Conservation (phyloP, 805 yeast genomes). For the Ogataea nitratoaversa region DNA sequence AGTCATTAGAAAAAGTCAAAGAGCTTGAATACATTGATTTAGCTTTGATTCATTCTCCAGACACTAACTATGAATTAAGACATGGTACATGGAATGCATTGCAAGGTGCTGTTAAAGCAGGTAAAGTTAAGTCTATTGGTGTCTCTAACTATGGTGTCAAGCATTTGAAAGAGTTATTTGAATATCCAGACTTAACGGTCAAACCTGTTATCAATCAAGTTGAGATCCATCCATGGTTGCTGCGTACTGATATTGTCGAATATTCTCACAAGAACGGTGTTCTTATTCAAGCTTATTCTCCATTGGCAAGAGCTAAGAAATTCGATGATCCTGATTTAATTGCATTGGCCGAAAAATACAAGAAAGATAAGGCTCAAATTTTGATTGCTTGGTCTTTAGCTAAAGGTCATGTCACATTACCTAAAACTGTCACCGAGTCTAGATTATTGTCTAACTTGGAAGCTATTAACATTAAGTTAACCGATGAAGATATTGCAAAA, state of each 20-base stretch:
- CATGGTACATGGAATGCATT: slow-evolving; percentile 51
- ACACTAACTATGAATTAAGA: slow-evolving; percentile 37
- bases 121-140: slow-evolving; percentile 51
- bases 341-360: slow-evolving; percentile 44
- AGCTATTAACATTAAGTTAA: slow-evolving; percentile 38
- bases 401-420: slow-evolving; percentile 50
- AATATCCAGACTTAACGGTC: slow-evolving; percentile 39
- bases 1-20: slow-evolving; percentile 39
- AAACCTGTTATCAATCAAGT: slow-evolving; percentile 48
- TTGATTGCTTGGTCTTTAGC: slow-evolving; percentile 64
- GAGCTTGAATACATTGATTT: slow-evolving; percentile 50
- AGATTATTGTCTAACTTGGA: slow-evolving; percentile 41
- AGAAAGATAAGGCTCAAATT: slow-evolving; percentile 51
- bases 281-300: slow-evolving; percentile 57
- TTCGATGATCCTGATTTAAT: slow-evolving; percentile 40
- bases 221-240: slow-evolving; percentile 48
- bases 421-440: slow-evolving; percentile 30
- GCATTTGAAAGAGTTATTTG: slow-evolving; percentile 51
- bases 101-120: slow-evolving; percentile 50
- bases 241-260: slow-evolving; percentile 40
- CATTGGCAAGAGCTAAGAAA: slow-evolving; percentile 53
- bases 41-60: slow-evolving; percentile 51
- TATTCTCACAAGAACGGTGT: slow-evolving; percentile 45
- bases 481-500: slow-evolving; percentile 32
- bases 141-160: slow-evolving; percentile 62